Base-by-base conservation (phyloP, 176 grass and related monocot species). In the Ananas comosus region DNA sequence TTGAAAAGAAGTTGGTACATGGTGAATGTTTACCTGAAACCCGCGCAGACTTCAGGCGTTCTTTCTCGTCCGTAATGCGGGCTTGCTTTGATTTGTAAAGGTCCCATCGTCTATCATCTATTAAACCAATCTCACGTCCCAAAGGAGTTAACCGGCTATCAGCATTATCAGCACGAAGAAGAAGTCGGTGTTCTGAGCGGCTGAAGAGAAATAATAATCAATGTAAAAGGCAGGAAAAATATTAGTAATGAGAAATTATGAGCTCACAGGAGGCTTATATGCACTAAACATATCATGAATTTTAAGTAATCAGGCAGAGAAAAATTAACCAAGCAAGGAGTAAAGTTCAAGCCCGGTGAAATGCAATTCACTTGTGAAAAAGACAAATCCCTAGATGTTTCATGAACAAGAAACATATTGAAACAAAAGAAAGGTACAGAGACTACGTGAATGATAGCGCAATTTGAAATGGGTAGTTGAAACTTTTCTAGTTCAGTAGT, bases 161-260 rank as follows among this genome's bases (percentile, higher is more conserved):
- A 67, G 94, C 94, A 88, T 97, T 97, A 72, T 97, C 94, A 9
- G 94, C 68, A 73, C 89, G 81, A 80, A 97, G 87, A 48, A 97
- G 78, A 69, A 97, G 73, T 72, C 89, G 86, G 64, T 93, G 82
- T 48, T 97, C 94, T 81, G 89, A 97, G 18, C 89, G 89, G 75
- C 94, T 97, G 81, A 84, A 69, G 10, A 71, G 29, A 64, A 71
- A 83, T 73, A 51, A 70, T 3, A 50, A 65, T 27, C 47, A 78
- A 23, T 23, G 12, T 67, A 64, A 16, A 47, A 50, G 65, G 13
- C 69, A 75, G 25, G 69, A 29, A 48, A 42, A 21, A 59, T 59
- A 14, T 17, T 12, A 14, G 19, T 18, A 59, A n/a, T 14, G 54
- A 14, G 9, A 42, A 50, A 63, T 18, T 48, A 69, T 59, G 23